Evolutionary conservation across 768 basidiomycete species (phyloP), one percentile per base, ranked within the genome.

Genomic region (Suillus plorans): DNA sequence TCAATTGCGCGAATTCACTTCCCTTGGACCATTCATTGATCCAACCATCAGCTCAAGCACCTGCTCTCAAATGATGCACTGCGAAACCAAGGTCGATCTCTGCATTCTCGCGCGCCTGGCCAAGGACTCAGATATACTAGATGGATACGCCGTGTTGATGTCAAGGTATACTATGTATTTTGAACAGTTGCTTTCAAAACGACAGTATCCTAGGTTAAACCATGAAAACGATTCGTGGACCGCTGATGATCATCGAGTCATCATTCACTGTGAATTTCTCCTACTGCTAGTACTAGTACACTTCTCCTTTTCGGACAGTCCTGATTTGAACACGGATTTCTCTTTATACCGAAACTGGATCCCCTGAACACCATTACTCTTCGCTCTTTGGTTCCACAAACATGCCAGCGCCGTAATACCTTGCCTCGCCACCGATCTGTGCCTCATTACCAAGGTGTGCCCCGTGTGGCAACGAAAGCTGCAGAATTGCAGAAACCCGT

Each of bases 31-130:
- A 45, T 37, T 50, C 14, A 52, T 36, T 50, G 52, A 50, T 16
- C 49, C 36, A 7, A 45, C 36, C 47, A n/a, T 37, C 67, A 95
- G 95, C 94, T 1, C 89, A 92, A 80, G 75, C 84, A 14, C 79
- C 89, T 22, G 95, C 96, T 5, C 79, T 89, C 62, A 84, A 80
- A 60, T 88, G 95, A 45, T 98, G 97, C 77, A 88, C 89, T 42
- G 79, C 42, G 42, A 20, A 20, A 44, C 42, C 18, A 1, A 16
- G 6, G 20, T 44, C 42, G 20, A 20, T 4, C 20, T 8, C 8
- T 20, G 42, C 42, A 18, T 20, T 44, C 8, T 7, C 18, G 42
- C 18, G 42, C 42, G 4, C 16, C 3, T 28, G 28, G 28, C 6
- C 18, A 44, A 44, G 9, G 8, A 9, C 9, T 0, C 39, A 3